These are phyloP conservation scores for Sporopachydermia lactativora DNA, from an alignment of 805 yeast genomes.

Conservation along the genomic window DNA sequence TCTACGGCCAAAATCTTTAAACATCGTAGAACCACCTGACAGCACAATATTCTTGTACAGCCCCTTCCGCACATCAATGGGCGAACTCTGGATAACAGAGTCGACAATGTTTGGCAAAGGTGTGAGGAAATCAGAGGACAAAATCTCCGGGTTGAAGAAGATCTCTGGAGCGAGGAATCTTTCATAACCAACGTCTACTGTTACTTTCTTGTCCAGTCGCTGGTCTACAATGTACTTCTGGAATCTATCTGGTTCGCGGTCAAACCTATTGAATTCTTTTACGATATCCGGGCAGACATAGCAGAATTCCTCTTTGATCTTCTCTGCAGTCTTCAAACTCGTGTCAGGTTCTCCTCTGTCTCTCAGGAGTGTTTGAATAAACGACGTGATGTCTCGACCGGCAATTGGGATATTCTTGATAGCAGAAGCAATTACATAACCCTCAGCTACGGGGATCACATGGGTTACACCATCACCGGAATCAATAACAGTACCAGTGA, in stretches of 20 bases:
- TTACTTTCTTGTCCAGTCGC: constrained; percentile 42
- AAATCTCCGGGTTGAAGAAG: constrained; percentile 95
- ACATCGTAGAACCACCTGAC: constrained; percentile 98
- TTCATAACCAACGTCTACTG: constrained; percentile 94
- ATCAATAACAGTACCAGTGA: constrained; percentile 97
- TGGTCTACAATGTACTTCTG: constrained; percentile 87
- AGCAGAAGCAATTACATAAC: constrained; percentile 95
- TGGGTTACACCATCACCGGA: constrained; percentile 99
- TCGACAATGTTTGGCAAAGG: constrained; percentile 96
- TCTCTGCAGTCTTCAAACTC: constrained; percentile 88
- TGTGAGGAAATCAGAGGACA: constrained; percentile 85
- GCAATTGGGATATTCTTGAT: constrained; percentile 97
- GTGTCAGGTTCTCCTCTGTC: constrained; percentile 96
- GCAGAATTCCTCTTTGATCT: constrained; percentile 92
- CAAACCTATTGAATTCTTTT: constrained; percentile 88
- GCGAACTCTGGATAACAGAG: constrained; percentile 86
- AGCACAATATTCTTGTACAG: constrained; percentile 89
- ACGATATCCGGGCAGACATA: constrained; percentile 97
- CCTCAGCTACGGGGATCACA: constrained; percentile 98
- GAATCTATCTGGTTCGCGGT: constrained; percentile 85
- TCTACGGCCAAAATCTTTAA: constrained; percentile 95
- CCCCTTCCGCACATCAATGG: constrained; percentile 96
- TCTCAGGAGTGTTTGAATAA: constrained; percentile 84
- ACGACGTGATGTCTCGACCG: constrained; percentile 92
- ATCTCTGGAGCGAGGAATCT: constrained; percentile 98